Evolutionary conservation across 140 eudicot species (phyloP), one percentile per base, ranked within the genome.

Genomic region (Stevia rebaudiana): DNA sequence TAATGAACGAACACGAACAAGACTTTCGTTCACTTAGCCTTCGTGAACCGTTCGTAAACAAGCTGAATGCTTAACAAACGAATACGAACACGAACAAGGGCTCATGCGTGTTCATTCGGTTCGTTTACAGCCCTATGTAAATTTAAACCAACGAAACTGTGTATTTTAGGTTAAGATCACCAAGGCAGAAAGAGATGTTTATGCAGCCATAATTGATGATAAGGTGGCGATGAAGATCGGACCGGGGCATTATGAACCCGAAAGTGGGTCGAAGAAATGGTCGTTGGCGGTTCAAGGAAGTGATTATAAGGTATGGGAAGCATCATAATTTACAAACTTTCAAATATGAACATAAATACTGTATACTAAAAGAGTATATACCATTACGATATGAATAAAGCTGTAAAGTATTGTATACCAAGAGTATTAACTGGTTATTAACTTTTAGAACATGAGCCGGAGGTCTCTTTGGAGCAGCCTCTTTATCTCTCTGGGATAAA

Each of bases 221-320:
- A 94, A 94, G 68, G 78, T 94, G 63, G 94, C 86, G 6, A 66
- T 94, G 94, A 94, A 94, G 82, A 94, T 94, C 13, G 97, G 99
- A 49, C 95, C 95, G 11, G 97, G 99, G 8, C 80, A 83, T 50
- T 94, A 85, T 63, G 97, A 88, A 39, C 99, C 99, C 13, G 70
- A 81, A 43, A 70, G 69, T 66, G 96, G 82, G 64, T 52, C 70
- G 11, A 70, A 73, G 22, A 79, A 69, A 6, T 94, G 97, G 97
- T 81, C 86, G 10, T 39, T 86, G 67, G 94, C 88, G 44, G 46
- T 48, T 8, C 86, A 94, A 74, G 99, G 97, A 5, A 86, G 67
- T 0, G 83, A 88, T 72, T 94, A 88, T 78, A 85, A 79, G 82
- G 94, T 94, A 23, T 94, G 99, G 99, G 97, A 94, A 81, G 76